These are phyloP conservation scores for Torrubiella hemipterigena DNA, from an alignment of 2,329 filamentous ascomycete species.

Conservation along the genomic window DNA sequence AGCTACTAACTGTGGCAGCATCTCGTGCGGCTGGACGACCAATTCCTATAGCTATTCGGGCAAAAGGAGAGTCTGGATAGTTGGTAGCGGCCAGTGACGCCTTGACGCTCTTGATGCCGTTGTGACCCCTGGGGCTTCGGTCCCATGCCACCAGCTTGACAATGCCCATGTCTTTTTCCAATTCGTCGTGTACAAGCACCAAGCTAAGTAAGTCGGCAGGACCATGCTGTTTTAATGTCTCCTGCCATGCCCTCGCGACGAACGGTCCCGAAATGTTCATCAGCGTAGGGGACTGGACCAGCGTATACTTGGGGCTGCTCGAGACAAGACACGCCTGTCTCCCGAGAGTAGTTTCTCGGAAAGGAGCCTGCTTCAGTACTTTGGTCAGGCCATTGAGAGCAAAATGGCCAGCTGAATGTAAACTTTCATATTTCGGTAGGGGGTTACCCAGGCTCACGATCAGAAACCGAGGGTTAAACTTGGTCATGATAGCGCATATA, in stretches of 20 bases:
- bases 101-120: constrained; percentile 59
- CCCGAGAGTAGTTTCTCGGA: constrained; percentile 33
- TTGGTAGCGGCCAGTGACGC: constrained; percentile 29
- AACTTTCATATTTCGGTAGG: constrained; percentile 58
- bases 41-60: constrained; percentile 70
- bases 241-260: constrained; percentile 52
- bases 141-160: constrained; percentile 53
- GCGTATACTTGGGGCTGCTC: constrained; percentile 40
- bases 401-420: constrained; percentile 80
- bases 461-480: constrained; percentile 46
- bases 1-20: constrained; percentile 54
- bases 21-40: constrained; percentile 66
- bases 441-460: constrained; percentile 85
- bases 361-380: constrained; percentile 30
- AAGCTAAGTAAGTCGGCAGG: constrained; percentile 30
- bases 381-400: constrained; percentile 52
- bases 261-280: constrained; percentile 82
- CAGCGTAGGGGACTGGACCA: constrained; percentile 61
- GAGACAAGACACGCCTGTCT: constrained; percentile 39
- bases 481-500: constrained; percentile 15
- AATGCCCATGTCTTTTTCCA: constrained; percentile 60
- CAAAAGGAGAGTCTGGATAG: constrained; percentile 31
- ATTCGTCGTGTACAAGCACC: constrained; percentile 79
- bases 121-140: constrained; percentile 57
- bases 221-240: constrained; percentile 31